Percentiles rank a stretch among this genome's conserved stretches.
Evolutionary conservation across 805 yeast species (phyloP).

Genomic region (Starmera dryadoides): DNA sequence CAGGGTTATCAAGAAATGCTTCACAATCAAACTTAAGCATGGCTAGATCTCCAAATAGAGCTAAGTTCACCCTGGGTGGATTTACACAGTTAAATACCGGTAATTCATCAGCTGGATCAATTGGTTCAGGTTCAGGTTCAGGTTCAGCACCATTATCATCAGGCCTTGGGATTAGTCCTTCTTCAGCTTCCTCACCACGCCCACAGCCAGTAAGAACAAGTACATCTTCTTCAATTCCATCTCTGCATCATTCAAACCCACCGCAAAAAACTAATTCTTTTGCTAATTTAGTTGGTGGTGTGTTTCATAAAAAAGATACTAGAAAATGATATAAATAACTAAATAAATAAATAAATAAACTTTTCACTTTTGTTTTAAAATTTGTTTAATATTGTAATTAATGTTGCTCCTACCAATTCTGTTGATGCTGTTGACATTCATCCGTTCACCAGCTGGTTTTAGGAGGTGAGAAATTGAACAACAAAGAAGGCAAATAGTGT

Average conservation of each 20-base stretch:
- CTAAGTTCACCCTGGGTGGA: not conserved
- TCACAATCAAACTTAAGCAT: constrained; percentile 6
- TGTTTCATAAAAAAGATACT: constrained; percentile 17
- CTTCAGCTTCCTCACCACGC: constrained; percentile 4
- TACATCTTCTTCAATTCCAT: not conserved
- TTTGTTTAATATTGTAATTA: no score
- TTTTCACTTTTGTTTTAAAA: no score
- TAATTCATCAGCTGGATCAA: constrained; percentile 1
- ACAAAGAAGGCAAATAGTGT: not conserved
- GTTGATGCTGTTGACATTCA: not conserved
- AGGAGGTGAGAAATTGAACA: no score
- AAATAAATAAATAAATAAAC: no score
- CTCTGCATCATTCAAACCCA: not conserved
- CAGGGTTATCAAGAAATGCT: constrained; percentile 13
- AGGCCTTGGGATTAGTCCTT: no score
- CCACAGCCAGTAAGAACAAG: constrained; percentile 4
- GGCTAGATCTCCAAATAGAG: constrained; percentile 8
- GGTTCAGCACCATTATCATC: no score
- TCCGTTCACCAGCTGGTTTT: not conserved
- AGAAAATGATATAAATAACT: not conserved
- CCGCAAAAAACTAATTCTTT: constrained; percentile 17
- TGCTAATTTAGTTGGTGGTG: constrained; percentile 18
- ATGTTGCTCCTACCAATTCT: no score
- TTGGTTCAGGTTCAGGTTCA: no score
- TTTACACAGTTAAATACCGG: not conserved